A percentile compares a stretch with the other conserved stretches of the same genome.
Evolutionary conservation across 345 rosid genomes (phyloP).

Genomic region (Physaria fendleri): DNA sequence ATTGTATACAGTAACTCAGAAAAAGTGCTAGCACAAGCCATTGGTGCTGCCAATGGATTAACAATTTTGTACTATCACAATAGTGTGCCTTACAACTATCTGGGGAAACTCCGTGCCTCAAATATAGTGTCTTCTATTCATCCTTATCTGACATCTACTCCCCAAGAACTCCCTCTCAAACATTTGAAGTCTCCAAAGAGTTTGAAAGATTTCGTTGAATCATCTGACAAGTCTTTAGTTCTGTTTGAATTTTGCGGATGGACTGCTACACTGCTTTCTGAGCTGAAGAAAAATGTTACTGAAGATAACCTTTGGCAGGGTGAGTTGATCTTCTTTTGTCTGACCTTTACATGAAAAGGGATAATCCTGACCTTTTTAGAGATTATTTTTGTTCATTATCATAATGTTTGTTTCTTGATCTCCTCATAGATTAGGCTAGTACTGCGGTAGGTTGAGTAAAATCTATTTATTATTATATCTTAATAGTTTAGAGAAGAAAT

Average conservation of each 20-base stretch:
- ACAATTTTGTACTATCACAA: constrained; percentile 55
- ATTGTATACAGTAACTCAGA: constrained; percentile 51
- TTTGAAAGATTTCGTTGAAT: constrained; percentile 51
- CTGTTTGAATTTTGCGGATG: constrained; percentile 84
- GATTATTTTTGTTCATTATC: background rate
- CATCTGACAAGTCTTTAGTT: constrained; percentile 71
- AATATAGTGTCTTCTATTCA: constrained; percentile 46
- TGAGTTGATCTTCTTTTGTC: constrained; percentile 23
- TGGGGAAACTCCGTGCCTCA: constrained; percentile 57
- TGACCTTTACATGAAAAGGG: background rate
- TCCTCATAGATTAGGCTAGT: background rate
- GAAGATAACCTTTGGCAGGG: constrained; percentile 35
- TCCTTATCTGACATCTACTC: constrained; percentile 41
- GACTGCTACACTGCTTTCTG: constrained; percentile 43
- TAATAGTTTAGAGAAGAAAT: background rate
- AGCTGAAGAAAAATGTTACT: constrained; percentile 41
- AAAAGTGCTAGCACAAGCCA: constrained; percentile 54
- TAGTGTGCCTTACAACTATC: constrained; percentile 56
- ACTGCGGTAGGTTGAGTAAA: background rate
- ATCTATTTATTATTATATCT: background rate
- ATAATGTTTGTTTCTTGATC: background rate
- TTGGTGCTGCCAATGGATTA: constrained; percentile 51
- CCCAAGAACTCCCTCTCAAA: constrained; percentile 50
- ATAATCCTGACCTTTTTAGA: background rate
- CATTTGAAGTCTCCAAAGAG: constrained; percentile 40